Evolutionary conservation across 2,329 filamentous ascomycete genomes (phyloP).

Genomic region (Mycogone perniciosa): DNA sequence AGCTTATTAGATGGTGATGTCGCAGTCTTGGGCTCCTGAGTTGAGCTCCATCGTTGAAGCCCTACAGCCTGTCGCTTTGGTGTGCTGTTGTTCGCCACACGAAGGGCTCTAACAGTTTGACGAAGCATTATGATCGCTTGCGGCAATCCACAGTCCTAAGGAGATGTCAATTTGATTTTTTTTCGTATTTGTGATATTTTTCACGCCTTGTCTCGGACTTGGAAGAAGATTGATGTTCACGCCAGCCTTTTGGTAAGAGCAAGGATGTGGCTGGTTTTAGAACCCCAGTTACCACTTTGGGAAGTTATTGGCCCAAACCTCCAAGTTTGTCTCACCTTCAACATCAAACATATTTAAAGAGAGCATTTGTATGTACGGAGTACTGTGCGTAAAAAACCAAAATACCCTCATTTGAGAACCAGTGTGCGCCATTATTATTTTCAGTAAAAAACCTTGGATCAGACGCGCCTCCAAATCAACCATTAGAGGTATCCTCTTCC

Average conservation of each 20-base stretch:
- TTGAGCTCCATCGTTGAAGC: not conserved
- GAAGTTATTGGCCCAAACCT: not conserved
- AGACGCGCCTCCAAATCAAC: slow-evolving; percentile 1
- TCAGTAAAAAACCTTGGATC: no score
- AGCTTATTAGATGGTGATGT: not conserved
- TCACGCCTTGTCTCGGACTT: not conserved
- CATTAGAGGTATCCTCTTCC: slow-evolving; percentile 11
- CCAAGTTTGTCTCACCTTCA: no score
- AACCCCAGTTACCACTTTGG: not conserved
- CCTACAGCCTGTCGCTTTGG: not conserved
- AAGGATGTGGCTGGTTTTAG: not conserved
- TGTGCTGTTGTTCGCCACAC: not conserved
- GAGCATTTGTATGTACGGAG: no score
- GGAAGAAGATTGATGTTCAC: not conserved
- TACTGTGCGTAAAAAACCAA: not conserved
- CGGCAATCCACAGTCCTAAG: not conserved
- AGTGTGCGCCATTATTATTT: not conserved
- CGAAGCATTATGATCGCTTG: not conserved
- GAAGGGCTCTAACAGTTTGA: not conserved
- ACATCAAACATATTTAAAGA: no score
- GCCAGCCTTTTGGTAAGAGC: not conserved
- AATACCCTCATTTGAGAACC: not conserved
- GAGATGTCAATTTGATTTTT: no score
- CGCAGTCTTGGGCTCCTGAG: not conserved
- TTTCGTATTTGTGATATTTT: no score